Base-by-base conservation (phyloP, 495 filamentous ascomycete species). In the Podospora bellae-mahoneyi region DNA sequence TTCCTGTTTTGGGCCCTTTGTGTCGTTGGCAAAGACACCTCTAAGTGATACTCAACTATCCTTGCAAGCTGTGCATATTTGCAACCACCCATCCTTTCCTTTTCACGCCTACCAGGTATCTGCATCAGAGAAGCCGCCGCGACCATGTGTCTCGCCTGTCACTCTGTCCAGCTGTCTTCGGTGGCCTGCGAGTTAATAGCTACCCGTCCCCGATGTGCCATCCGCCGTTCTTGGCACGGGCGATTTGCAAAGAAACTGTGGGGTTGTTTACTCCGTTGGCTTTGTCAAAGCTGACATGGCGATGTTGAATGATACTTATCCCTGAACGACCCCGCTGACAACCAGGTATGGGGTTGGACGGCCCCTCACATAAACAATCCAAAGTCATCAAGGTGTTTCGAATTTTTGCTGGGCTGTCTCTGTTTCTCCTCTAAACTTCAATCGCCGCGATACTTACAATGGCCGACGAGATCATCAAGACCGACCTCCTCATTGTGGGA, bases 401-500 rank as follows among this genome's bases (percentile, higher is more conserved):
- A 58, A 58, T 9, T 26, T 26, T 18, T 62, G 7, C n/a, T 7
- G 5, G 18, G 2, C 27, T 6, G 10, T 16, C 27, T 19, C 9
- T 62, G 23, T 15, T 34, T 34, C 26, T 27, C 15, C 7, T 30
- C 60, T 63, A 5, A 62, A 67, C 60, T 27, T 32, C 13, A 3
- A 26, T 58, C n/a, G 23, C 23, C 34, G 53, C 10, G 10, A 63
- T 4, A 63, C 19, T 18, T 32, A 63, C 61, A 63, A 73, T 69
- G 28, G 65, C 67, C 20, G 55, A 66, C 26, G 65, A 68, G 3
- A 69, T 74, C 34, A 74, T 88, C 34, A 72, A 83, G 44, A 84
- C 81, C 13, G 78, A 84, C 67, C 76, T 82, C 39, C 72, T 88
- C n/a, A 83, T 88, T 23, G 76, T 86, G 5, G 85, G 85, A 20